Evolutionary conservation across 148 eudicot species (phyloP), one percentile per base, ranked within the genome.

Genomic region (Persicaria maculosa): DNA sequence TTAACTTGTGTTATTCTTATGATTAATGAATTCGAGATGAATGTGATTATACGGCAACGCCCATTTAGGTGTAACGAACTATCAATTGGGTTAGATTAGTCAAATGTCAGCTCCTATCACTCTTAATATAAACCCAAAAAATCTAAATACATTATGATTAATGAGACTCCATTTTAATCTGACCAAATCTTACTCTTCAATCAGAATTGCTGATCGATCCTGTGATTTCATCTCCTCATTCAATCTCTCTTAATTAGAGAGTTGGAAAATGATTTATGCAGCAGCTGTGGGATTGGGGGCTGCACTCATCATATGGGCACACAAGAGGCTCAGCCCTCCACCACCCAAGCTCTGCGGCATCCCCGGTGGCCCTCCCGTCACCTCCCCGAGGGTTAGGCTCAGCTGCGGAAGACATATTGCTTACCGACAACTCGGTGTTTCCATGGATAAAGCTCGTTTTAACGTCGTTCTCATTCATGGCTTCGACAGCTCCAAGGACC

Each of bases 401-500:
- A 77, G 86, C 58, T 81, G 81, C 61, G 83, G 86, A 75, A 78
- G 86, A 73, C 80, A 83, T 80, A 72, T 84, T 71, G 84, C 84
- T 62, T 84, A 84, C 72, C 76, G 73, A 79, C 47, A 48, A 36
- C 61, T 62, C 47, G 84, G 86, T 43, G 78, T 79, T 19, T 9
- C 76, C 1, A 74, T 22, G 45, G 73, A 76, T 57, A 67, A 50
- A 61, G 77, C 86, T 2, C 76, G 52, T 50, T 79, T 73, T 73
- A 78, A 74, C 19, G 82, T 84, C 43, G 53, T 84, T n/a, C 2
- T 84, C 22, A 72, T 44, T 70, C 84, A 84, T 79, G 86, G 86
- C 12, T 80, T 84, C n/a, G 73, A 44, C 68, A 31, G 84, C 72
- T 78, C 86, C 69, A 84, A 84, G 47, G 84, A 84, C 68, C 44